Base-by-base conservation (phyloP, 2,329 filamentous ascomycete genomes). In the Trichoderma hamatum region DNA sequence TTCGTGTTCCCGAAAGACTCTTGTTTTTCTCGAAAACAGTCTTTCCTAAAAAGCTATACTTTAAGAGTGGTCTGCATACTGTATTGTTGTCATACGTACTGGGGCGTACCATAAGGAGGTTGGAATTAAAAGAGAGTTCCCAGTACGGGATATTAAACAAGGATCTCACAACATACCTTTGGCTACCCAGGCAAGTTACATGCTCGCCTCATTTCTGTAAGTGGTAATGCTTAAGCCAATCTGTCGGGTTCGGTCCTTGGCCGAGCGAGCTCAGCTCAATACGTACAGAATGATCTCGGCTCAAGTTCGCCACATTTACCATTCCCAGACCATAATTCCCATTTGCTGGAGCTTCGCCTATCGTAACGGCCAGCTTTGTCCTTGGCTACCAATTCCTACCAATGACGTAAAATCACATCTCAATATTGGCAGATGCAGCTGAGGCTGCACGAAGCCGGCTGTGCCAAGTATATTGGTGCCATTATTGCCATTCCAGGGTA, bases 381-480 rank as follows among this genome's bases (percentile, higher is more conserved):
- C 52, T 16, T n/a, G 10, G 26, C 21, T 7, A 5, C 10, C 39
- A 26, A 26, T 36, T 34, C 16, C 61, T 54, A 14, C 51, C 26
- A 56, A 56, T 65, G 51, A 65, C 52, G 36, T 56, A 52, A 30
- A 56, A n/a, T 32, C 36, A 46, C 16, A 11, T 24, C 51, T 13
- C 3, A 36, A n/a, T 49, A 52, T 24, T 30, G 36, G 46, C 13
- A 56, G 62, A 46, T 32, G 36, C n/a, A n/a, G 51, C 34, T 52
- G 55, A 52, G 43, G 62, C 62, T 52, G 62, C 51, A 52, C 62
- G 24, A 56, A 43, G 62, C 36, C 51, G n/a, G 26, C 46, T 56
- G 62, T 56, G 36, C 52, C 52, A 65, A 21, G 62, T 65, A 65
- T 32, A 65, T 65, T 65, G 52, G 43, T 49, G 51, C 13, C 26